A percentile compares a stretch with the other conserved stretches of the same genome.
Conservation (phyloP, 495 filamentous ascomycete species). For the Penicillium angulare region DNA sequence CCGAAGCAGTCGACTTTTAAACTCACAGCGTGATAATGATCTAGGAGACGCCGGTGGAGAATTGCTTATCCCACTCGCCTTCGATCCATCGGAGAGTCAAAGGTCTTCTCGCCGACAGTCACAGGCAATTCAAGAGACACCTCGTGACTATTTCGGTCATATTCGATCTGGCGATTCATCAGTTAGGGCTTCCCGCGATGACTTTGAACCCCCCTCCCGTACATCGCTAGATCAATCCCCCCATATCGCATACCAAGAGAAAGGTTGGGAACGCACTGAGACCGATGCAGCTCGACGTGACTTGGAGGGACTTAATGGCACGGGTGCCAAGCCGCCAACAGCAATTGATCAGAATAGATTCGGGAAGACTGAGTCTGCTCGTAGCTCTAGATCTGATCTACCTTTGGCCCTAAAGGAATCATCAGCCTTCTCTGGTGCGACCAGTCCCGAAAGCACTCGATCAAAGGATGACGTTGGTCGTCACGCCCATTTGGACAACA, state of each 20-base stretch:
- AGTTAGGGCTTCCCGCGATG: constrained; percentile 17
- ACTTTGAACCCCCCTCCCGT: constrained; percentile 15
- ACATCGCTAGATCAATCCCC: constrained; percentile 52
- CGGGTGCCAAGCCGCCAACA: constrained; percentile 61
- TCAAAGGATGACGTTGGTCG: constrained; percentile 21
- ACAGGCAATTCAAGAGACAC: constrained; percentile 26
- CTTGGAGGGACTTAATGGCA: constrained; percentile 9
- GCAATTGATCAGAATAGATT: constrained; percentile 48
- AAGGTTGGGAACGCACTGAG: constrained; percentile 59
- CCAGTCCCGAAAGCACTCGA: constrained; percentile 34
- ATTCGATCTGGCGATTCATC: constrained; percentile 20
- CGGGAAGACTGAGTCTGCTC: constrained; percentile 61
- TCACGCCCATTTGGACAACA: constrained; percentile 22
- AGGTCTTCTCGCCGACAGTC: constrained; percentile 44
- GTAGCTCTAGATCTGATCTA: constrained; percentile 62
- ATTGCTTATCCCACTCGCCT: constrained; percentile 86
- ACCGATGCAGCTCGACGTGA: constrained; percentile 32
- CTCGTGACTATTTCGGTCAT: constrained; percentile 31
- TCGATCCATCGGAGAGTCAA: constrained; percentile 75
- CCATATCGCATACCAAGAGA: constrained; percentile 91
- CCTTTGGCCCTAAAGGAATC: constrained; percentile 26
- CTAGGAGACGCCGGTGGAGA: constrained; percentile 64
- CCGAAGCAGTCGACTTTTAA: constrained; percentile 69
- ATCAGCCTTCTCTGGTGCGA: constrained; percentile 31
- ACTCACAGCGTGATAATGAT: constrained; percentile 59